Evolutionary conservation across 2,329 filamentous ascomycete species (phyloP), one percentile per base, ranked within the genome.

Genomic region (Mycocentrospora acerina): DNA sequence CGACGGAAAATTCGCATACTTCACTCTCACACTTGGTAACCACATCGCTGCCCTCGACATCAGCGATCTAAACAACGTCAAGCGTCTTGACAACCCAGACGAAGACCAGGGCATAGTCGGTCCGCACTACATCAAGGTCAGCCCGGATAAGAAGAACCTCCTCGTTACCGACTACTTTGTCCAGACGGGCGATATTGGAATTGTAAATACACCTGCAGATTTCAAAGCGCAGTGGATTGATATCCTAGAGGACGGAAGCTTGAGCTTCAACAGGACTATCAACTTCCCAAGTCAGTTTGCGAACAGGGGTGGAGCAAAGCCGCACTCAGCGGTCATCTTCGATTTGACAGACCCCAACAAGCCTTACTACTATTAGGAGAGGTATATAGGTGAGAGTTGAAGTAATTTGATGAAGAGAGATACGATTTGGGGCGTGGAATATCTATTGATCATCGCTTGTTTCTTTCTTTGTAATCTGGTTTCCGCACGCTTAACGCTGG

Each of bases 121-220:
- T 1, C 80, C 80, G 0, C 80, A 83, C 67, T 83, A 82, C 51
- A 68, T 83, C 67, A 83, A 83, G 69, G 71, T 83, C 42, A 77
- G 77, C 4, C 80, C 80, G 0, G 80, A 83, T 48, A 79, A 82
- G 70, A 81, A 81, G 71, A 78, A 83, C 57, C 62, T 83, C 12
- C 70, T 83, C 2, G 79, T 83, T 11, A 81, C 77, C n/a, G 81
- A 81, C 35, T 83, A 83, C 68, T 83, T 83, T 53, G 78, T 84
- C 3, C 79, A 83, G 64, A 78, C 74, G 8, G 79, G 80, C 17
- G 75, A 79, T 39, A 81, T 82, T 40, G 77, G 76, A 6, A 66
- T 83, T 2, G 71, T 83, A 54, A 82, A 82, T 55, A 81, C 79
- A 0, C 78, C 79, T 0, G 78, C 71, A 14, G 80, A 83, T 57